Evolutionary conservation across 306 rosid genomes (phyloP), one percentile per base, ranked within the genome.

Genomic region (Begonia loranthoides): DNA sequence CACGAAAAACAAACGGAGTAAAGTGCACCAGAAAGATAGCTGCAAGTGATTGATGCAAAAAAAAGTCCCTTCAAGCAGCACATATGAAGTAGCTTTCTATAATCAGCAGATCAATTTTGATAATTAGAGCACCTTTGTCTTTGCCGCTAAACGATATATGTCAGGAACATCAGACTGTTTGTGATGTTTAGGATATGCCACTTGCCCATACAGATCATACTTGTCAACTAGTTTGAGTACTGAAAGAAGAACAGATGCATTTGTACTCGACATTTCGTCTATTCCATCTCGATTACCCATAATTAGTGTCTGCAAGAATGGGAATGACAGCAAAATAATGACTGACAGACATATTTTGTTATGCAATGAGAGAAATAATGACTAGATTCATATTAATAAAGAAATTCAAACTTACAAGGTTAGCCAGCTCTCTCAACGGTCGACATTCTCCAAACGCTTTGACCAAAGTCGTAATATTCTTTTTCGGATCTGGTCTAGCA

Each of bases 371-470:
- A 28, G n/a, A n/a, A n/a, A n/a, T n/a, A n/a, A n/a, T n/a, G n/a
- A 0, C 36, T 28, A 28, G 9, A 7, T 28, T 28, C 36, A 28
- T 28, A 28, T 28, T 28, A 28, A 28, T 28, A 28, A 28, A 1
- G 36, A 28, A 28, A 28, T 28, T 69, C 36, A 55, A 45, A 58
- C 66, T 21, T 71, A 78, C 84, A 36, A 78, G 80, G 59, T 78
- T 78, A 19, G 84, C 80, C 41, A 78, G 77, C 60, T 78, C 80
- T 66, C 77, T 73, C 59, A 78, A 41, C 17, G 75, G 75, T 36
- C 76, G 79, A 51, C 87, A 79, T 73, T 76, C 87, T 64, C 87
- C 87, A 70, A 75, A 79, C 51, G 82, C 87, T 64, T 79, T 79
- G 61, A 79, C 81, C 44, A 79, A 62, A 51, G 79, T 79, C 0